Evolutionary conservation across 495 filamentous ascomycete genomes (phyloP), one percentile per base, ranked within the genome.

Genomic region (Penicillium nucicola): DNA sequence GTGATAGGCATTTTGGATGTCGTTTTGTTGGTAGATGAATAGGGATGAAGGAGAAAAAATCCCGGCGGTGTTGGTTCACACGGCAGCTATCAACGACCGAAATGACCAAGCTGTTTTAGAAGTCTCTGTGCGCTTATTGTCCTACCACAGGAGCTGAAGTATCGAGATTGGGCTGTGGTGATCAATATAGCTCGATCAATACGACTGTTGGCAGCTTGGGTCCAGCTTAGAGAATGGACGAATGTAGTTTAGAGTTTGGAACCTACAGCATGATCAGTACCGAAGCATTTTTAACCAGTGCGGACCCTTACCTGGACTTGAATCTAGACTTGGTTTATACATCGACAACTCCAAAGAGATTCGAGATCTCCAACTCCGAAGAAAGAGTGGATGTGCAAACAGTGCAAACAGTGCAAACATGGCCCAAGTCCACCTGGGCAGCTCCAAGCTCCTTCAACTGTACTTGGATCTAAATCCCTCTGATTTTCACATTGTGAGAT

Each of bases 1-100:
- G 66, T 67, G 42, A 66, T 61, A 45, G 67, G 55, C 69, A 70
- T 70, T 36, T 39, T 56, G 49, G 32, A 25, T 42, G 42, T 30
- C 38, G 39, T 14, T 6, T 15, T 33, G 10, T 37, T 37, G n/a
- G 3, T 15, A 15, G 11, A 38, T 32, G 25, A 14, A 25, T 30
- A 17, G 14, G 20, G 25, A 28, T 28, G 25, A 28, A 9, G 17
- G 19, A n/a, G 13, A 2, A 31, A n/a, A 25, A 15, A n/a, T 13
- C n/a, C 35, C 36, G 30, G 46, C 36, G 38, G 25, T 32, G 45
- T 18, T 12, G 23, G 17, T 32, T n/a, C n/a, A n/a, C n/a, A n/a
- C n/a, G n/a, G n/a, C n/a, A n/a, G n/a, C n/a, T 20, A 33, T 28
- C 42, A 32, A 44, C 4, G 1, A 32, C 15, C 11, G 19, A 22